Conservation (phyloP, 345 rosid species). For the Gossypium herbaceum region DNA sequence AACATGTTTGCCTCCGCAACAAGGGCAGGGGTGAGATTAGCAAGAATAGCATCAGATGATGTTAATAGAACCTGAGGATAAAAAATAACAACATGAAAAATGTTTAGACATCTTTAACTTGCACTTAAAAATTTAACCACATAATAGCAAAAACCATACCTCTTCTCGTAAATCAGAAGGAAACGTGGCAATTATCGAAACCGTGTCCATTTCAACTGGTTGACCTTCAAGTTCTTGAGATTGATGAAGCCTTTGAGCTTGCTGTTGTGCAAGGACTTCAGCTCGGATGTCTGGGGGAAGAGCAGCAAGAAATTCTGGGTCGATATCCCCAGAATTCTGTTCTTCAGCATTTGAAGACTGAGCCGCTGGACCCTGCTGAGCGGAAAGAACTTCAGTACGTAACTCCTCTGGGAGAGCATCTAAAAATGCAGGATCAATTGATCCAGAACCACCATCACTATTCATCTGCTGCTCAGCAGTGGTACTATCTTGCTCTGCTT, state of each 20-base stretch:
- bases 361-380: constrained; percentile 77
- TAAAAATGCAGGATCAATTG: constrained; percentile 95
- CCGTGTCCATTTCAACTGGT: constrained; percentile 99
- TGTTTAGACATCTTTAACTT: constrained; percentile 8
- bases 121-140: constrained; percentile 3
- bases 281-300: constrained; percentile 97
- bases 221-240: constrained; percentile 98
- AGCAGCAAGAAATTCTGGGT: constrained; percentile 97
- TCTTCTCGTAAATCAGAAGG: constrained; percentile 95
- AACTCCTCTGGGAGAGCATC: constrained; percentile 97
- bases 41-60: constrained; percentile 93
- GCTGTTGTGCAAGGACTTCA: constrained; percentile 93
- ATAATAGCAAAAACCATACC: constrained; percentile 35
- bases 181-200: constrained; percentile 96
- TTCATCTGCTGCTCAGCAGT: constrained; percentile 59
- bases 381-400: constrained; percentile 95
- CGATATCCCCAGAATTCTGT: constrained; percentile 78
- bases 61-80: constrained; percentile 76
- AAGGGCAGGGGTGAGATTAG: constrained; percentile 95
- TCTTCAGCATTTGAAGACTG: constrained; percentile 70
- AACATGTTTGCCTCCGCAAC: constrained; percentile 98
- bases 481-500: constrained; percentile 74
- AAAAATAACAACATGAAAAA: neutral
- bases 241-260: constrained; percentile 85
- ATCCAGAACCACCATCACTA: constrained; percentile 59